Evolutionary conservation across 371 early-diverging fungal genomes (phyloP).

Genomic region (Mucor piriformis): DNA sequence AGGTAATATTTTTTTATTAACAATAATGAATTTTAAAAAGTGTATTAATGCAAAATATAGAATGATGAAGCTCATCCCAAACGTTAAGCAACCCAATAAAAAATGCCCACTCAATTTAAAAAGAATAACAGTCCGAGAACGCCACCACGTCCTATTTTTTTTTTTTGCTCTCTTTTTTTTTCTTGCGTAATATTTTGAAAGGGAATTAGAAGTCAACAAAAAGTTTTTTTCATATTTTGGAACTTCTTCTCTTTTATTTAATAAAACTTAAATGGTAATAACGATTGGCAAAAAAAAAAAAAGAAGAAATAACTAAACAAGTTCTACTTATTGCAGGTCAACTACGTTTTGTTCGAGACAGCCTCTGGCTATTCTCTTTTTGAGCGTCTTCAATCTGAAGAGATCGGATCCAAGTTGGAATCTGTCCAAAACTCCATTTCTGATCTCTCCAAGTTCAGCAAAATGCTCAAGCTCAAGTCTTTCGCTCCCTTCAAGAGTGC

Average conservation of each 20-base stretch:
- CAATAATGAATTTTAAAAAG: neutral
- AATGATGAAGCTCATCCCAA: neutral
- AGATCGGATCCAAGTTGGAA: slow-evolving; percentile 92
- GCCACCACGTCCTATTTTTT: neutral
- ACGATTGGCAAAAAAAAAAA: neutral
- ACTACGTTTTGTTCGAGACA: slow-evolving; percentile 88
- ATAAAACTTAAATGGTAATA: slow-evolving; percentile 10
- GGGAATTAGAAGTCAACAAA: slow-evolving; percentile 14
- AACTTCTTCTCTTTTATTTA: slow-evolving; percentile 6
- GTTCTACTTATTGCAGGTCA: slow-evolving; percentile 36
- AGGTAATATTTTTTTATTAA: slow-evolving; percentile 16
- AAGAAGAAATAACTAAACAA: neutral
- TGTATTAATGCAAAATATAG: neutral
- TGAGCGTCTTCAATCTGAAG: slow-evolving; percentile 92
- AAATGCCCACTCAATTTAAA: too few relatives aligned
- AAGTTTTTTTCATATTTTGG: slow-evolving; percentile 16
- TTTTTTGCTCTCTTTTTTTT: neutral
- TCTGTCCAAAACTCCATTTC: slow-evolving; percentile 82
- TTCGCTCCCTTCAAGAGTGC: slow-evolving; percentile 97
- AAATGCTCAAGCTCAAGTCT: slow-evolving; percentile 89
- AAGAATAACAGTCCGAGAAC: neutral
- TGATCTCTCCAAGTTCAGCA: slow-evolving; percentile 91
- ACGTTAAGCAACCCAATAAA: neutral
- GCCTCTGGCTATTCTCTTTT: slow-evolving; percentile 97
- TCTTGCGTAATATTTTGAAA: neutral